Conservation (phyloP, 495 filamentous ascomycete species). For the Cladorrhinum samala region DNA sequence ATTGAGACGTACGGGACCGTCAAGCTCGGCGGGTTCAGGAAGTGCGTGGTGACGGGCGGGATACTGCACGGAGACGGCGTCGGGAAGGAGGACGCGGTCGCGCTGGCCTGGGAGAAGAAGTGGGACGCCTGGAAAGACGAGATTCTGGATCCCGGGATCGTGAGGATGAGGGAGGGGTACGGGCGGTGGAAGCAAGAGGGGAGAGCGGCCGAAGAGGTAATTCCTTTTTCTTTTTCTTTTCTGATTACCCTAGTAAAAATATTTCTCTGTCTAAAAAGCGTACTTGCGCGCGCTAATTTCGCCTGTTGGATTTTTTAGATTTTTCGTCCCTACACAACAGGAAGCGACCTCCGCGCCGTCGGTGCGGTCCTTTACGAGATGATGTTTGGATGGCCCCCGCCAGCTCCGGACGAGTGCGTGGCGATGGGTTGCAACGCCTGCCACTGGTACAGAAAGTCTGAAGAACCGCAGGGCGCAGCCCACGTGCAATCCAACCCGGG, state of each 20-base stretch:
- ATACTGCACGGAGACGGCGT: constrained; percentile 4
- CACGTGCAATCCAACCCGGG: neutral
- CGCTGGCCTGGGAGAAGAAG: neutral
- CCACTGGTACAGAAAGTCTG: constrained; percentile 13
- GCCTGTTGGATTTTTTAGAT: too few species aligned
- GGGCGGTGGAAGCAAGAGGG: constrained; percentile 1
- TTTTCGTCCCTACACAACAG: constrained; percentile 22
- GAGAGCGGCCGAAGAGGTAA: constrained; percentile 5
- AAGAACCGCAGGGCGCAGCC: neutral
- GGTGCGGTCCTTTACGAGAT: constrained; percentile 34
- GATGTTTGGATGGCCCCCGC: constrained; percentile 28
- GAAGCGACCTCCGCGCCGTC: constrained; percentile 31
- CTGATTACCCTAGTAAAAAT: too few species aligned
- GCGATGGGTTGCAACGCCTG: constrained; percentile 9
- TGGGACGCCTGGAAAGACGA: neutral
- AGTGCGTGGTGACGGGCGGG: constrained; percentile 29
- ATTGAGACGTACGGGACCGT: constrained; percentile 42
- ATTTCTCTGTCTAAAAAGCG: too few species aligned
- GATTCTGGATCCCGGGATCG: neutral
- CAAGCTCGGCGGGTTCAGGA: constrained; percentile 41
- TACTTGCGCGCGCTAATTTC: too few species aligned
- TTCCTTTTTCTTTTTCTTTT: neutral
- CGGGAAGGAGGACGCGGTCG: constrained; percentile 1
- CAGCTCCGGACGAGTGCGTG: constrained; percentile 23
- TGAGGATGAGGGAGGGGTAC: constrained; percentile 8